These are phyloP conservation scores for Sonneratia caseolaris DNA, from an alignment of 345 rosid genomes.

Conservation along the genomic window DNA sequence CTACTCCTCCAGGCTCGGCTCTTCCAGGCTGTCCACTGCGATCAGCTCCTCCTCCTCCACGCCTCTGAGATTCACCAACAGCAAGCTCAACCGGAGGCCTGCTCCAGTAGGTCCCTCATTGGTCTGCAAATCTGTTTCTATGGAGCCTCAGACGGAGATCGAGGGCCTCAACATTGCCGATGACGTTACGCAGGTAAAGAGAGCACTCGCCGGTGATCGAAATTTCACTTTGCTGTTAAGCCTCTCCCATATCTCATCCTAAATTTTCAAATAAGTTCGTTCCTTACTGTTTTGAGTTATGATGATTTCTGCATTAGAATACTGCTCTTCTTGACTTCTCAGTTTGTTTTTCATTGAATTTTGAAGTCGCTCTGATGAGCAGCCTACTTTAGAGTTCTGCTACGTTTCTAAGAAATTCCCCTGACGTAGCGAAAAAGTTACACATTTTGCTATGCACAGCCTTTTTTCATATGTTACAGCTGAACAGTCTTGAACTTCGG, in stretches of 20 bases:
- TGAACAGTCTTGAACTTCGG: not conserved
- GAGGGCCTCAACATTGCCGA: slow-evolving; percentile 82
- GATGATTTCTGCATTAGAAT: not conserved
- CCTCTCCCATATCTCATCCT: not conserved
- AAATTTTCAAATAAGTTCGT: not conserved
- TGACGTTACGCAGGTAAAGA: slow-evolving; percentile 61
- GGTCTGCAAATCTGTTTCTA: slow-evolving; percentile 59
- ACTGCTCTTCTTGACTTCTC: not conserved
- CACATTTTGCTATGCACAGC: not conserved
- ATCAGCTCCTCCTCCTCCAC: slow-evolving; percentile 19
- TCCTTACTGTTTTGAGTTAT: not conserved
- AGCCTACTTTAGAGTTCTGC: not conserved
- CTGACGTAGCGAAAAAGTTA: not conserved
- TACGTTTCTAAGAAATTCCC: not conserved
- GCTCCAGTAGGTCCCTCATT: slow-evolving; percentile 24
- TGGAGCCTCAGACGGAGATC: slow-evolving; percentile 39
- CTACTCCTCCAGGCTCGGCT: slow-evolving; percentile 10
- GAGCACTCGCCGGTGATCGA: not conserved
- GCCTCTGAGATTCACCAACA: slow-evolving; percentile 5
- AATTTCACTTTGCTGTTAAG: not conserved
- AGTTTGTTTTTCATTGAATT: not conserved
- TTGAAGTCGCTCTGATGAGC: not conserved
- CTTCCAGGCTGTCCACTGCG: not conserved
- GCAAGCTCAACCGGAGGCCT: not conserved
- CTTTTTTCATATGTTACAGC: not conserved